phyloP scores from a whole-genome alignment of 768 basidiomycete genomes.

The Tylopilus intermedius region DNA sequence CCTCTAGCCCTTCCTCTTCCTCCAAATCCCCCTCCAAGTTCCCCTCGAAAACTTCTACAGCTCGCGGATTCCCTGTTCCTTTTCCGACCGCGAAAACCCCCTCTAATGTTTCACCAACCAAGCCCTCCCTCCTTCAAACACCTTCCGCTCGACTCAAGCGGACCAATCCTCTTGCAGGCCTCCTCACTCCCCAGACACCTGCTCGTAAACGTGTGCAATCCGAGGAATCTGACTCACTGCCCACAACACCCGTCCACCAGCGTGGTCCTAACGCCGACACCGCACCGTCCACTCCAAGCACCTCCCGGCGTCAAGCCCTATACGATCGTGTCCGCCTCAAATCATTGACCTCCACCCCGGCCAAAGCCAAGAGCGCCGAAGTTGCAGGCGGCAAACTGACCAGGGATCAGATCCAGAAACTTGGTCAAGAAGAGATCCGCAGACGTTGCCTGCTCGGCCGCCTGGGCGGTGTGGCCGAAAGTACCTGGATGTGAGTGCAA shows the following conservation, averaged over 20 bases:
- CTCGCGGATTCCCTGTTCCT: slow-evolving; percentile 28
- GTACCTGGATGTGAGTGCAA: slow-evolving; percentile 72
- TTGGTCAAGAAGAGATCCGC: slow-evolving; percentile 75
- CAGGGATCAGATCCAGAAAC: slow-evolving; percentile 62
- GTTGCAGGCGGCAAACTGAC: slow-evolving; percentile 45
- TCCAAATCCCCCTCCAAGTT: slow-evolving; percentile 38
- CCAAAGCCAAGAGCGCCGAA: slow-evolving; percentile 45
- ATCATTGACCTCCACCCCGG: slow-evolving; percentile 64
- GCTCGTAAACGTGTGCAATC: slow-evolving; percentile 44
- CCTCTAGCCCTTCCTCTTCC: slow-evolving; percentile 34
- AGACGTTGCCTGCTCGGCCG: slow-evolving; percentile 73
- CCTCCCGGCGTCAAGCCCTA: slow-evolving; percentile 72
- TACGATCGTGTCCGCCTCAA: slow-evolving; percentile 76
- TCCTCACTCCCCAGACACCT: slow-evolving; percentile 35
- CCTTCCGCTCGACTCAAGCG: slow-evolving; percentile 48
- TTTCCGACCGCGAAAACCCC: slow-evolving; percentile 42
- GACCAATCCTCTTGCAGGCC: slow-evolving; percentile 30
- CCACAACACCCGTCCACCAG: slow-evolving; percentile 66
- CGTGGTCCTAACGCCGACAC: slow-evolving; percentile 50
- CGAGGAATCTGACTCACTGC: slow-evolving; percentile 35
- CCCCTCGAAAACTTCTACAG: slow-evolving; percentile 22
- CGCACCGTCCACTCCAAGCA: slow-evolving; percentile 62
- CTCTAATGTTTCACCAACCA: slow-evolving; percentile 39
- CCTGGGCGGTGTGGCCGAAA: slow-evolving; percentile 76
- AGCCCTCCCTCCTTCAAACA: slow-evolving; percentile 60